phyloP scores from a whole-genome alignment of 2,329 filamentous ascomycete genomes.

The Phialemoniopsis sp. region DNA sequence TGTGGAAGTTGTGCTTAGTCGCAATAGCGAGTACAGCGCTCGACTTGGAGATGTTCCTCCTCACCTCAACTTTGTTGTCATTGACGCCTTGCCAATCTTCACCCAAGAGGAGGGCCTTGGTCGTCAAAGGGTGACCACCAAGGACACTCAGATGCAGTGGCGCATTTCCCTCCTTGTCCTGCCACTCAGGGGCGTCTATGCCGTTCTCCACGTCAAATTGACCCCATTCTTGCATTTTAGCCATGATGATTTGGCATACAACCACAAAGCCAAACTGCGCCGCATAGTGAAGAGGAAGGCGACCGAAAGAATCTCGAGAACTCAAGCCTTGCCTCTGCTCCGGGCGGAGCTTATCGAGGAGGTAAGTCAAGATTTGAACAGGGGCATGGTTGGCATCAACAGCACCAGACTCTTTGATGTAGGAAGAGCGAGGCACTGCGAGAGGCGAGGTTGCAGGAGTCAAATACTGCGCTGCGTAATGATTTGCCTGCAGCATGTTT shows the following conservation, averaged over 20 bases:
- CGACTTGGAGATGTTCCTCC: conserved; percentile 73
- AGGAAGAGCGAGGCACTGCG: conserved; percentile 55
- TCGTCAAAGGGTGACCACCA: conserved; percentile 84
- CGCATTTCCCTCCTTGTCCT: conserved; percentile 86
- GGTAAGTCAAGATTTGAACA: conserved; percentile 59
- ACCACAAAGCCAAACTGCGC: conserved; percentile 92
- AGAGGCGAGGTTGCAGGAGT: conserved; percentile 71
- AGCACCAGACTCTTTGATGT: conserved; percentile 63
- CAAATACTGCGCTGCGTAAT: conserved; percentile 68
- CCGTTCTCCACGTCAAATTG: conserved; percentile 81
- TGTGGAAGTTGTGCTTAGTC: conserved; percentile 79
- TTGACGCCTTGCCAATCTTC: conserved; percentile 70
- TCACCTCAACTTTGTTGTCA: conserved; percentile 57
- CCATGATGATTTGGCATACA: conserved; percentile 84
- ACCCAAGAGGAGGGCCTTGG: conserved; percentile 72
- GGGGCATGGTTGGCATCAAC: conserved; percentile 69
- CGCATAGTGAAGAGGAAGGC: conserved; percentile 86
- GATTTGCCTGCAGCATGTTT: conserved; percentile 38
- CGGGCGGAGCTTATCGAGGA: conserved; percentile 64
- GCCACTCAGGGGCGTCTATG: conserved; percentile 85
- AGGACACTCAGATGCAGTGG: conserved; percentile 91
- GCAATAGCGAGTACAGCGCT: conserved; percentile 85
- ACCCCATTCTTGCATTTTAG: conserved; percentile 83
- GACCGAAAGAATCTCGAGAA: conserved; percentile 72
- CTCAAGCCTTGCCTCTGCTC: conserved; percentile 65